Evolutionary conservation across 805 yeast genomes (phyloP).

Genomic region (Metschnikowia gruessii): DNA sequence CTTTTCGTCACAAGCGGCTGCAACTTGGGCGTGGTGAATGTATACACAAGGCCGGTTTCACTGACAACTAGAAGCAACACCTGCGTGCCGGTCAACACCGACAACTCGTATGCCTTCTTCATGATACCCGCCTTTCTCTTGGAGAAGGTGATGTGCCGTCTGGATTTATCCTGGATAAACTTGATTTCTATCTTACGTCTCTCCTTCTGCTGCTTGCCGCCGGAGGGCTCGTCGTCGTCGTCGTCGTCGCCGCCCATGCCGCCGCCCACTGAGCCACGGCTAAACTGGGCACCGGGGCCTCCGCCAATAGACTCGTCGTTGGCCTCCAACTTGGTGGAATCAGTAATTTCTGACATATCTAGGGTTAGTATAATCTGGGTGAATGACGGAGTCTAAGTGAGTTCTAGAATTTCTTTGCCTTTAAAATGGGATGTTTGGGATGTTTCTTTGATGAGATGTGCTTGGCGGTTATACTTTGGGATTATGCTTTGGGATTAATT

Average conservation of each 20-base stretch:
- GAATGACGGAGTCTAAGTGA: too few species aligned
- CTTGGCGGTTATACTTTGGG: too few species aligned
- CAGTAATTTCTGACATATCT: constrained; percentile 41
- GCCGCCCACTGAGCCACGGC: constrained; percentile 20
- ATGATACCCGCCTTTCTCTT: constrained; percentile 98
- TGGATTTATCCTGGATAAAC: constrained; percentile 94
- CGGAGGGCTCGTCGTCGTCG: constrained; percentile 48
- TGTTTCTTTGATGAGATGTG: too few species aligned
- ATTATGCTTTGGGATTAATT: too few species aligned
- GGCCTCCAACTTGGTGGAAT: constrained; percentile 36
- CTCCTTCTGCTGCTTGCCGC: constrained; percentile 52
- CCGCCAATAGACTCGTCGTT: constrained; percentile 25
- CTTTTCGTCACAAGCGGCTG: constrained; percentile 97
- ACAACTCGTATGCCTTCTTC: constrained; percentile 98
- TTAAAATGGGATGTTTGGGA: too few species aligned
- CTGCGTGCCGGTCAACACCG: constrained; percentile 96
- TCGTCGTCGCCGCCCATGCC: constrained; percentile 43
- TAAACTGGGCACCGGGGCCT: constrained; percentile 23
- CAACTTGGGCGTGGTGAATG: constrained; percentile 97
- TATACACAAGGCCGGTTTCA: constrained; percentile 97
- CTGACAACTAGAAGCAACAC: constrained; percentile 91
- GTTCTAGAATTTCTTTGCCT: too few species aligned
- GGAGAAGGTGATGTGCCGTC: constrained; percentile 97
- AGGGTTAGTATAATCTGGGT: constrained; percentile 1
- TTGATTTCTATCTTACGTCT: constrained; percentile 92